Evolutionary conservation across 495 filamentous ascomycete genomes (phyloP).

Genomic region (Talaromyces nanjingensis): DNA sequence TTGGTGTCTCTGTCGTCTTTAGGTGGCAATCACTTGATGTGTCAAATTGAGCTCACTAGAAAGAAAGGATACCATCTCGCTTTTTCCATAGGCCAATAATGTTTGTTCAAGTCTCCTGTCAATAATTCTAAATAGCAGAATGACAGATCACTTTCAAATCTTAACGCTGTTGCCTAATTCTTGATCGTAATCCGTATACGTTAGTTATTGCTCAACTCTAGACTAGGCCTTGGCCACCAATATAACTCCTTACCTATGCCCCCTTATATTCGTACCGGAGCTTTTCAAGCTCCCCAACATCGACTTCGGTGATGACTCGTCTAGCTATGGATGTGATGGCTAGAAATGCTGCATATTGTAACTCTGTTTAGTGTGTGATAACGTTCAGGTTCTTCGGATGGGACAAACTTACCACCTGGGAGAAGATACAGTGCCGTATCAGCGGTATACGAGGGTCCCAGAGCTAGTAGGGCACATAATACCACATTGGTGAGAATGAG

Average conservation of each 20-base stretch:
- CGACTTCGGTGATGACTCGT: constrained; percentile 36
- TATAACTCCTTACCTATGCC: constrained; percentile 21
- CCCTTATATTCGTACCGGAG: constrained; percentile 48
- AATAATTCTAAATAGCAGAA: not conserved
- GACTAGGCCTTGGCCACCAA: not conserved
- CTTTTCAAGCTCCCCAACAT: constrained; percentile 36
- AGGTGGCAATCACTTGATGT: not conserved
- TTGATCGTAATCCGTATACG: not conserved
- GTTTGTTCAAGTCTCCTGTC: not conserved
- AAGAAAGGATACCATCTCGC: not conserved
- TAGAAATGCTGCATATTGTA: constrained; percentile 27
- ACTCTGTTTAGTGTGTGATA: not conserved
- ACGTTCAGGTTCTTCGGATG: not conserved
- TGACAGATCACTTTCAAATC: not conserved
- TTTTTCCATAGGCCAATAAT: not conserved
- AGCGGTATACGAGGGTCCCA: constrained; percentile 12
- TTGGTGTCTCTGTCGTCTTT: not conserved
- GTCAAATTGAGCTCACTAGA: not conserved
- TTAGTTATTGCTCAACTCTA: not conserved
- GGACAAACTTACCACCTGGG: constrained; percentile 27
- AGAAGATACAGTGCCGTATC: constrained; percentile 22
- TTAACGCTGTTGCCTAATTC: not conserved
- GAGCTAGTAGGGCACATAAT: constrained; percentile 20
- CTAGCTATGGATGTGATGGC: constrained; percentile 27
- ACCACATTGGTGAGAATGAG: constrained; percentile 20